phyloP scores from a whole-genome alignment of 768 basidiomycete genomes.

The Rubroboletus pulcherrimus region DNA sequence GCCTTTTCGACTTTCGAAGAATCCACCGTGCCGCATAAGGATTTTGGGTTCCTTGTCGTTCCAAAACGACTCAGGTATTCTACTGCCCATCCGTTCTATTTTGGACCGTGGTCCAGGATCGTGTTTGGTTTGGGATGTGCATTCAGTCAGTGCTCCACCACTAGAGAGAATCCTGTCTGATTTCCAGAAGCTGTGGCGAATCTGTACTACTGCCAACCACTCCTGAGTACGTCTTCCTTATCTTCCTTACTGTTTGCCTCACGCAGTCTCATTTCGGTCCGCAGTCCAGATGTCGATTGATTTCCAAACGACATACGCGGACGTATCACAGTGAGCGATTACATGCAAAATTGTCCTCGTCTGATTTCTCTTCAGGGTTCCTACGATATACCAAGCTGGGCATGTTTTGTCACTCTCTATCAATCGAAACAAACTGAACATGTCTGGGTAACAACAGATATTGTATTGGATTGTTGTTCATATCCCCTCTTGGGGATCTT shows the following conservation, averaged over 20 bases:
- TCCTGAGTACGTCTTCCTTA: constrained; percentile 50
- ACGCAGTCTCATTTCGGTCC: not conserved
- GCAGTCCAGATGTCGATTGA: constrained; percentile 34
- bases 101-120: constrained; percentile 14
- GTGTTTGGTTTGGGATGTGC: constrained; percentile 17
- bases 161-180: not conserved
- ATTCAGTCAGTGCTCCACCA: constrained; percentile 12
- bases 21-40: not conserved
- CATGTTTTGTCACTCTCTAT: constrained; percentile 21
- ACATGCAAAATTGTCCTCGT: not conserved
- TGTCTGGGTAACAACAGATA: not conserved
- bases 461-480: constrained; percentile 36
- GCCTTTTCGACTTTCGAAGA: not conserved
- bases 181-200: constrained; percentile 46
- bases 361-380: constrained; percentile 39
- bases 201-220: constrained; percentile 77
- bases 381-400: constrained; percentile 66
- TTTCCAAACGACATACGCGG: constrained; percentile 31
- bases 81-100: constrained; percentile 2
- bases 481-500: constrained; percentile 45
- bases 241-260: not conserved
- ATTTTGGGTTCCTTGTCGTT: constrained; percentile 12
- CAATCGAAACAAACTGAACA: not conserved
- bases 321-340: constrained; percentile 28
- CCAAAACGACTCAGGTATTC: constrained; percentile 16